Evolutionary conservation across 371 early-diverging fungal genomes (phyloP).

Genomic region (Fennellomyces sp.): DNA sequence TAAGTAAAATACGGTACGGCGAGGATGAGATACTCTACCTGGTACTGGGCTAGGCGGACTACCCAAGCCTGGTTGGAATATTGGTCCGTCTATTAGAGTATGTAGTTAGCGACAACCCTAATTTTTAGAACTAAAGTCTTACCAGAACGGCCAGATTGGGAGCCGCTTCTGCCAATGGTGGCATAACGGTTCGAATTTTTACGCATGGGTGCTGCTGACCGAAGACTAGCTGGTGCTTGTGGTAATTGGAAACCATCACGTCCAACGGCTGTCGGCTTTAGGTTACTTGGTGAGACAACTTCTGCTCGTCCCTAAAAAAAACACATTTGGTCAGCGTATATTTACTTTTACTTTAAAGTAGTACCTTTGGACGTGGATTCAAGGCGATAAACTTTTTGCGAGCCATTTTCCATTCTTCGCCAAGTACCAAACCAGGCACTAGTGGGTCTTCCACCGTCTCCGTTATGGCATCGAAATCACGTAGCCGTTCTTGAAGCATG

Average conservation of each 20-base stretch:
- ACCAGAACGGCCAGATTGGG: neutral
- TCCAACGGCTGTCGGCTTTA: conserved; percentile 4
- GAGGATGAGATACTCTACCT: neutral
- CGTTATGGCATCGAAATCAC: conserved; percentile 26
- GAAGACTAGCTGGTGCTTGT: neutral
- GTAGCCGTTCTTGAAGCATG: conserved; percentile 37
- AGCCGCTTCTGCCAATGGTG: neutral
- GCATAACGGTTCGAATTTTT: conserved; percentile 5
- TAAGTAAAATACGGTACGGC: neutral
- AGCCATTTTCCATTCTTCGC: conserved; percentile 41
- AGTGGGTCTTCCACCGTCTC: conserved; percentile 12
- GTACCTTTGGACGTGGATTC: conserved; percentile 1
- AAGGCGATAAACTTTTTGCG: conserved; percentile 12
- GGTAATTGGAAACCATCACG: neutral
- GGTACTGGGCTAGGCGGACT: conserved; percentile 13
- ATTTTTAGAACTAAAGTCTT: neutral
- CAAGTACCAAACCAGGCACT: conserved; percentile 31
- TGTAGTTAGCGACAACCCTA: neutral
- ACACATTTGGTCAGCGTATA: too few relatives aligned
- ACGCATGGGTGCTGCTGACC: neutral
- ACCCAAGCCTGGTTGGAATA: conserved; percentile 2
- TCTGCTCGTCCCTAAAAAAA: neutral
- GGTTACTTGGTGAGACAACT: conserved; percentile 1
- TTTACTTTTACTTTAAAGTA: neutral
- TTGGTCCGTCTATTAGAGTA: neutral